Evolutionary conservation across 495 filamentous ascomycete genomes (phyloP), one percentile per base, ranked within the genome.

Genomic region (Staphylotrichum longicolle): DNA sequence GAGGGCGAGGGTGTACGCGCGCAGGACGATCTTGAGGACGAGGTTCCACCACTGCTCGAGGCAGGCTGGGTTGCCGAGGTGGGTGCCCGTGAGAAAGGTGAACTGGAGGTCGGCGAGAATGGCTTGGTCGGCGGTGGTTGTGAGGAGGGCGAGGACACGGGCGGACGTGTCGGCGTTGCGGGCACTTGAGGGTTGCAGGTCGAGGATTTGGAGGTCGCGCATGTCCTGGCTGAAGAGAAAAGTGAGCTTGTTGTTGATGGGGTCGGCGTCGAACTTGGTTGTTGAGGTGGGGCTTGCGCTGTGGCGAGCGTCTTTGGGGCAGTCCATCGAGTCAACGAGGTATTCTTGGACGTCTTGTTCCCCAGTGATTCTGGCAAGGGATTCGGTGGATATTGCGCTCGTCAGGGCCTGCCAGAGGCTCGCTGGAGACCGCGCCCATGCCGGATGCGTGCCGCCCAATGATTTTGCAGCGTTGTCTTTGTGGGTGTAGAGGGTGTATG

Each of bases 41-140:
- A 95, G 68, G 61, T 90, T 79, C 73, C 88, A 90, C 93, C 93
- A 98, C 64, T 96, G 91, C 66, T 93, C 87, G 32, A 93, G 79
- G 69, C 90, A 96, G 1, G 91, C 91, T 63, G 86, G 83, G 69
- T 95, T 97, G 71, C 88, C 88, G 47, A 97, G 78, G 32, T 88
- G 89, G 61, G 91, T 77, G 10, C 91, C 86, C 70, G 88, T 90
- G 5, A 97, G 66, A 73, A 94, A 97, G 41, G 85, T 82, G 66
- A 95, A 88, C 66, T 97, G 91, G 46, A 97, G 67, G 68, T 98
- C 93, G 45, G 92, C 93, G n/a, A 95, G 72, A 4, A 97, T 66
- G 59, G 82, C 87, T 70, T 65, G 61, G 54, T 73, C 72, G 3
- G 49, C 54, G 42, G 63, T 35, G 27, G 10, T 30, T 2, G 34